Percentiles rank a stretch among this genome's conserved stretches.
These are phyloP conservation scores for Blakeslea trispora DNA, from an alignment of 371 early-diverging fungal genomes.

Conservation along the genomic window DNA sequence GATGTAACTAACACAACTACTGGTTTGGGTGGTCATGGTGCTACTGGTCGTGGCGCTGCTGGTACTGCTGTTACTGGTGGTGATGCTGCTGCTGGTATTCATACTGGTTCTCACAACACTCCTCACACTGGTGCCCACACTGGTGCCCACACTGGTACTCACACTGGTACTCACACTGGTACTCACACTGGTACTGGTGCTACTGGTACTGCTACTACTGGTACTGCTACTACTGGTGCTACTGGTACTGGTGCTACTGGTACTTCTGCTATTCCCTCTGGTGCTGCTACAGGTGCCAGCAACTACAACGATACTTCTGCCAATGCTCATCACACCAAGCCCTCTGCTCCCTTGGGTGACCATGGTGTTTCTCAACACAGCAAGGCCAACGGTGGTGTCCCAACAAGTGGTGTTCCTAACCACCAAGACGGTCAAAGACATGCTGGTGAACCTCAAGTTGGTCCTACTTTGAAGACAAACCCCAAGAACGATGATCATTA, in stretches of 20 bases:
- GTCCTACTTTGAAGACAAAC: not conserved
- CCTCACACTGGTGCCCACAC: not conserved
- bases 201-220: constrained; percentile 4
- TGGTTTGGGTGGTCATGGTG: not conserved
- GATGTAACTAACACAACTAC: too few relatives aligned
- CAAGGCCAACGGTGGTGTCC: not conserved
- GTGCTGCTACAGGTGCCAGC: constrained; percentile 1
- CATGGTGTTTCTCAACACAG: constrained; percentile 22
- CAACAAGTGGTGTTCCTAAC: not conserved
- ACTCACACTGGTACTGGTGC: constrained; percentile 1
- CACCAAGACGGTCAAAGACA: not conserved
- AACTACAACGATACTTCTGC: not conserved
- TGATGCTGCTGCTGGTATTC: not conserved
- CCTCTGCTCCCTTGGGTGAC: constrained; percentile 11
- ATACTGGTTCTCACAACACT: not conserved
- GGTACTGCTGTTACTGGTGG: not conserved
- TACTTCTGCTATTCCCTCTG: not conserved
- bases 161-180: constrained; percentile 8
- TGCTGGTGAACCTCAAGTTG: not conserved
- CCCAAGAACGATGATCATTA: not conserved
- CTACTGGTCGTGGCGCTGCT: not conserved
- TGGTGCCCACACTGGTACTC: constrained; percentile 4
- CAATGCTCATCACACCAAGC: not conserved
- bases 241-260: constrained; percentile 2
- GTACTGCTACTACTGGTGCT: not conserved